phyloP scores from a whole-genome alignment of 83 land plant genomes.

The Picea engelmannii region DNA sequence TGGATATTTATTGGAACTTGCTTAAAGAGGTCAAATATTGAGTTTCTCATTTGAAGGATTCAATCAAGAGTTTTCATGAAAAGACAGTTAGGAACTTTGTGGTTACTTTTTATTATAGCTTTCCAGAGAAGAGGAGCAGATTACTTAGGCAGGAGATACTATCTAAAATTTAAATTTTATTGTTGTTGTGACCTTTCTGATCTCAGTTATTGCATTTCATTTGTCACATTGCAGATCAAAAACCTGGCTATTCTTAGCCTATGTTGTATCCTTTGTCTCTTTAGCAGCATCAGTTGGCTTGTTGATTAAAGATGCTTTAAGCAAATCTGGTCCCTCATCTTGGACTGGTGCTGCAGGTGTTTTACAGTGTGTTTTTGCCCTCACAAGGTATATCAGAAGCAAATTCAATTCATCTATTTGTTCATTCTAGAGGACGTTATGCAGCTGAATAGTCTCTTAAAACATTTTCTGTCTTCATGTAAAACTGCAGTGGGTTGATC shows the following conservation, averaged over 20 bases:
- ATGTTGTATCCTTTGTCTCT: slow-evolving; percentile 95
- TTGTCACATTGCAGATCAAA: slow-evolving; percentile 63
- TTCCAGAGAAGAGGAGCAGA: not conserved
- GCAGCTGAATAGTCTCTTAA: not conserved
- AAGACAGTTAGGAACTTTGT: not conserved
- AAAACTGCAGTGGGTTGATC: slow-evolving; percentile 66
- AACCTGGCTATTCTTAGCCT: slow-evolving; percentile 94
- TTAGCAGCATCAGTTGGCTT: slow-evolving; percentile 90
- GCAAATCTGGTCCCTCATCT: slow-evolving; percentile 57
- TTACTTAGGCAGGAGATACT: not conserved
- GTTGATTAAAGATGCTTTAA: slow-evolving; percentile 78
- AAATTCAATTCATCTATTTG: not conserved
- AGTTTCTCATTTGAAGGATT: not conserved
- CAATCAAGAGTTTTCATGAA: not conserved
- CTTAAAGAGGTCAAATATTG: not conserved
- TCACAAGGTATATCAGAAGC: slow-evolving; percentile 63
- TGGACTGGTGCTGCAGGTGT: slow-evolving; percentile 98
- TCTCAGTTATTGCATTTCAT: not conserved
- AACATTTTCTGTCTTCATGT: not conserved
- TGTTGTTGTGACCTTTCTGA: not conserved
- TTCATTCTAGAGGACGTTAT: not conserved
- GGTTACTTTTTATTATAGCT: not conserved
- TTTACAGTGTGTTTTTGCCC: slow-evolving; percentile 85
- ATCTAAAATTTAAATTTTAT: not conserved
- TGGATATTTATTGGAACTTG: not conserved